These are phyloP conservation scores for Rhizopus delemar DNA, from an alignment of 371 early-diverging fungal species.

Conservation along the genomic window DNA sequence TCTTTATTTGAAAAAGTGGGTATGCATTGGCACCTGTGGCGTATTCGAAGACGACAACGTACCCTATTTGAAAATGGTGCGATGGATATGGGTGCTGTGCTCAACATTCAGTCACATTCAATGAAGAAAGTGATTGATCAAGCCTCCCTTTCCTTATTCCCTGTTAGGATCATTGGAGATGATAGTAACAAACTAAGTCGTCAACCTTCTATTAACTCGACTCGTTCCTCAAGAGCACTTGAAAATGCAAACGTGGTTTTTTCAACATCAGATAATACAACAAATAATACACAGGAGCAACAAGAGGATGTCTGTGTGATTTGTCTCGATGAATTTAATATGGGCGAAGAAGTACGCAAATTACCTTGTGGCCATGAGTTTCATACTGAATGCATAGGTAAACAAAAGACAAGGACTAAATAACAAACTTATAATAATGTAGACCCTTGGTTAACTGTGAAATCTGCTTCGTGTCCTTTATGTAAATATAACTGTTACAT, in stretches of 20 bases:
- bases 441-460: slow-evolving; percentile 61
- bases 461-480: slow-evolving; percentile 56
- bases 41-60: slow-evolving; percentile 46
- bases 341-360: slow-evolving; percentile 61
- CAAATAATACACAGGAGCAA: slow-evolving; percentile 1
- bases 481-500: slow-evolving; percentile 57
- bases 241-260: slow-evolving; percentile 35
- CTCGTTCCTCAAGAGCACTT: slow-evolving; percentile 27
- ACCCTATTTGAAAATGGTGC: slow-evolving; percentile 39
- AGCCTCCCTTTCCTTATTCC: slow-evolving; percentile 31
- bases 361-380: slow-evolving; percentile 81
- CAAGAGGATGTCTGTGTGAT: slow-evolving; percentile 65
- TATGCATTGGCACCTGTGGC: slow-evolving; percentile 56
- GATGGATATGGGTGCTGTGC: slow-evolving; percentile 11
- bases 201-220: slow-evolving; percentile 28
- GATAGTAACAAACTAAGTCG: slow-evolving; percentile 7
- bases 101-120: slow-evolving; percentile 4
- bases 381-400: slow-evolving; percentile 84
- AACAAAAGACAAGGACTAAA: slow-evolving; percentile 11
- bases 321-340: slow-evolving; percentile 74
- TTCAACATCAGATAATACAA: slow-evolving; percentile 2
- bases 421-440: not conserved
- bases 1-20: slow-evolving; percentile 32
- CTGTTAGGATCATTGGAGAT: slow-evolving; percentile 43
- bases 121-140: slow-evolving; percentile 36